Evolutionary conservation across 2,329 filamentous ascomycete genomes (phyloP).

Genomic region (Cyphellophora europaea): DNA sequence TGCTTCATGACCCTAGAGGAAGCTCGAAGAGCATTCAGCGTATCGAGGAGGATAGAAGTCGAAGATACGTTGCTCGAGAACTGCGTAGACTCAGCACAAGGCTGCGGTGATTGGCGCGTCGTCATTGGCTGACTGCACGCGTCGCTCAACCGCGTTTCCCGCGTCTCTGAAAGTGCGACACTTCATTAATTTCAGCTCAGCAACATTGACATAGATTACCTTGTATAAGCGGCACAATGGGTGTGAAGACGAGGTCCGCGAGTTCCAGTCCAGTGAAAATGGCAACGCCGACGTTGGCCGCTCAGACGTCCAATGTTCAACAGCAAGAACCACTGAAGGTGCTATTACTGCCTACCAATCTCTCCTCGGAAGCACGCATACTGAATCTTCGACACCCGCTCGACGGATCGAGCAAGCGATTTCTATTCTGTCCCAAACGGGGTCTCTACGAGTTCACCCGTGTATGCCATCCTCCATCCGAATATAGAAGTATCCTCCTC

Average conservation of each 20-base stretch:
- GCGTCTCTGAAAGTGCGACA: too few relatives aligned
- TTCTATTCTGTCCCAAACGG: slow-evolving; percentile 48
- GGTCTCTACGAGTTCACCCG: slow-evolving; percentile 55
- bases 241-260: slow-evolving; percentile 11
- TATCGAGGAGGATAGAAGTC: too few relatives aligned
- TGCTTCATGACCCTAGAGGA: too few relatives aligned
- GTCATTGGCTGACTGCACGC: too few relatives aligned
- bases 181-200: too few relatives aligned
- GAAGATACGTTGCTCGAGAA: too few relatives aligned
- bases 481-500: slow-evolving; percentile 48
- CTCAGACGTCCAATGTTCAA: slow-evolving; percentile 22
- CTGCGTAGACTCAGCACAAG: too few relatives aligned
- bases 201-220: too few relatives aligned
- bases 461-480: slow-evolving; percentile 40
- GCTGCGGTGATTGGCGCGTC: too few relatives aligned
- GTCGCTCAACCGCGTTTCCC: too few relatives aligned
- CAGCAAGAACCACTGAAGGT: slow-evolving; percentile 30
- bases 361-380: slow-evolving; percentile 44
- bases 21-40: too few relatives aligned
- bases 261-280: slow-evolving; percentile 16
- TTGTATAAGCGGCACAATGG: slow-evolving; percentile 6
- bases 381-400: slow-evolving; percentile 47
- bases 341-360: slow-evolving; percentile 47
- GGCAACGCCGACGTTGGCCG: slow-evolving; percentile 1
- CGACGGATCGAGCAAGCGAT: slow-evolving; percentile 38